Percentiles rank a stretch among this genome's conserved stretches.
phyloP scores from a whole-genome alignment of 805 yeast species.

The Metschnikowia chrysomelidarum region DNA sequence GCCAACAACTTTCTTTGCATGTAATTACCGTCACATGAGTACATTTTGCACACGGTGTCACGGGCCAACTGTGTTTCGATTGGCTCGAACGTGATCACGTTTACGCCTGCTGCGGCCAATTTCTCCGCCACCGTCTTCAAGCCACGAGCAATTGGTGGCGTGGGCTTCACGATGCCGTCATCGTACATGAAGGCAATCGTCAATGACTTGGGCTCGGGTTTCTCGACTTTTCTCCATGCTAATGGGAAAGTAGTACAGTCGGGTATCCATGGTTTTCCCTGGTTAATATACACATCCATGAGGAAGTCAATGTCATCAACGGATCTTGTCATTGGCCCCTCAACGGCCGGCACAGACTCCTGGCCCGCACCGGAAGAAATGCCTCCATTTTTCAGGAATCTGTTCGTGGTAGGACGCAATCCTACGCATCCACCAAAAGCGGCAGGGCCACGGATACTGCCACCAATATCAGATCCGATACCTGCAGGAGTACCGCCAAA shows the following conservation, averaged over 20 bases:
- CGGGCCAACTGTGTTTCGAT: constrained; percentile 57
- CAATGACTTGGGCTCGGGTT: constrained; percentile 39
- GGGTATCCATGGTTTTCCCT: constrained; percentile 61
- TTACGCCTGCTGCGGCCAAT: constrained; percentile 57
- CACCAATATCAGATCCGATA: constrained; percentile 71
- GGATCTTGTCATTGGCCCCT: constrained; percentile 66
- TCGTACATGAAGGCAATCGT: constrained; percentile 63
- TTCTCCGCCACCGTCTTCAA: constrained; percentile 53
- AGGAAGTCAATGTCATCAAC: constrained; percentile 66
- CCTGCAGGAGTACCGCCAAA: constrained; percentile 62
- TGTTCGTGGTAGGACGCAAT: constrained; percentile 58
- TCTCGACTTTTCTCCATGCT: constrained; percentile 51
- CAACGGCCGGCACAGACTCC: constrained; percentile 62
- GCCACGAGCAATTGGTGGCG: constrained; percentile 59
- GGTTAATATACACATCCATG: constrained; percentile 60
- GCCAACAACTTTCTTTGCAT: constrained; percentile 51
- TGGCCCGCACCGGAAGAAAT: constrained; percentile 60
- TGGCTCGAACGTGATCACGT: constrained; percentile 54
- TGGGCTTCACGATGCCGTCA: constrained; percentile 64
- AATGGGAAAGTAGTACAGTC: constrained; percentile 49
- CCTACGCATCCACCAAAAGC: constrained; percentile 63
- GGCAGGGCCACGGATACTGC: constrained; percentile 66
- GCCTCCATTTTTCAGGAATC: constrained; percentile 45
- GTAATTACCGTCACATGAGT: constrained; percentile 66
- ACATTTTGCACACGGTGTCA: constrained; percentile 56